Percentiles rank a stretch among this genome's conserved stretches.
Conservation (phyloP, 495 filamentous ascomycete genomes). For the Lophiotrema nucula region DNA sequence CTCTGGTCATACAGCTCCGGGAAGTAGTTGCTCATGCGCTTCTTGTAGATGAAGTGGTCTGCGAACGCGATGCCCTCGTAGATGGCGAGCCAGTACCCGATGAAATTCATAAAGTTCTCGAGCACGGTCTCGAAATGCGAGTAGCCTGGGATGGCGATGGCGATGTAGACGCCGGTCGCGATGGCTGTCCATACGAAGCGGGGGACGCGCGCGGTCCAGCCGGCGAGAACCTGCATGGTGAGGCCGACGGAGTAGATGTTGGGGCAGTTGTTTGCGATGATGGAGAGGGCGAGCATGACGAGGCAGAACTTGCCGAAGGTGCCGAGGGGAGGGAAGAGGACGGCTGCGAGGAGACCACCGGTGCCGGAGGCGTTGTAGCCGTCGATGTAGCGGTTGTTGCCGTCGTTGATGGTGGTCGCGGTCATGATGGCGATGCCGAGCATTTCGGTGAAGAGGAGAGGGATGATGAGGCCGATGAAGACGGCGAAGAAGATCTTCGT, state of each 20-base stretch:
- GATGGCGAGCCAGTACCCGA: conserved; percentile 80
- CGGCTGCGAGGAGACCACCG: conserved; percentile 69
- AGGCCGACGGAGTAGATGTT: conserved; percentile 78
- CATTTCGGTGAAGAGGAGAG: conserved; percentile 75
- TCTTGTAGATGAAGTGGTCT: conserved; percentile 77
- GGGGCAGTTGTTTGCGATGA: conserved; percentile 85
- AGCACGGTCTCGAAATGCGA: conserved; percentile 67
- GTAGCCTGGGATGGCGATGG: conserved; percentile 77
- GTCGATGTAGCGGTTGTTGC: conserved; percentile 49
- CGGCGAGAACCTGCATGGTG: conserved; percentile 68
- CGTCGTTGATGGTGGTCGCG: conserved; percentile 26
- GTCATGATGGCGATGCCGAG: conserved; percentile 67
- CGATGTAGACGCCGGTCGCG: conserved; percentile 67
- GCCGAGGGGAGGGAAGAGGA: conserved; percentile 62
- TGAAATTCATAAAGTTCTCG: conserved; percentile 76
- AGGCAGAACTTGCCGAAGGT: conserved; percentile 81
- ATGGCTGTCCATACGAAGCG: conserved; percentile 75
- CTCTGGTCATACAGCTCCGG: conserved; percentile 61
- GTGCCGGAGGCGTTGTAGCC: conserved; percentile 59
- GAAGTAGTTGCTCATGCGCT: conserved; percentile 61
- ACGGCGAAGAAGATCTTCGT: conserved; percentile 66
- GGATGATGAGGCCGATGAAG: conserved; percentile 66
- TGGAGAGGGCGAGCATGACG: conserved; percentile 73
- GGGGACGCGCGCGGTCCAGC: conserved; percentile 64
- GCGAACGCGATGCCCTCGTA: conserved; percentile 69